A percentile compares a stretch with the other conserved stretches of the same genome.
Evolutionary conservation across 306 rosid species (phyloP).

Genomic region (Sechiopsis laciniata): DNA sequence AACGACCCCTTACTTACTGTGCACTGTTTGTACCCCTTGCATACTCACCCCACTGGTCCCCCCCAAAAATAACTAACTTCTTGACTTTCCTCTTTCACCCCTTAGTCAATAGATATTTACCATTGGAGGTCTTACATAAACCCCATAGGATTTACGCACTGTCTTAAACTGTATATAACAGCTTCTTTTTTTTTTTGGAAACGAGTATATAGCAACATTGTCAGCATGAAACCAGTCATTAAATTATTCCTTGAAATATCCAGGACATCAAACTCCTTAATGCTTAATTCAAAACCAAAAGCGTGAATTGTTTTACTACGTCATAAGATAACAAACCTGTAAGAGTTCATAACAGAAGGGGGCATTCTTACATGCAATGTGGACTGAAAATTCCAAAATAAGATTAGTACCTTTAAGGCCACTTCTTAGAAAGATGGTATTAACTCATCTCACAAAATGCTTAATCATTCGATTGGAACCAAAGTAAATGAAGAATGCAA

Average conservation of each 20-base stretch:
- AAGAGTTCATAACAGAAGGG: neutral
- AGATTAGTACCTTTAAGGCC: neutral
- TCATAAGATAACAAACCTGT: neutral
- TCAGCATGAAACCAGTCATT: neutral
- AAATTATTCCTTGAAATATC: neutral
- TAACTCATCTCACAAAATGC: constrained; percentile 1
- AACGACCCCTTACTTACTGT: too few species aligned
- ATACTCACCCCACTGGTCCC: too few species aligned
- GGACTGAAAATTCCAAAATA: neutral
- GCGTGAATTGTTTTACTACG: neutral
- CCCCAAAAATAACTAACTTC: too few species aligned
- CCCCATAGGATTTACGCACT: neutral
- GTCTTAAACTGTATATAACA: neutral
- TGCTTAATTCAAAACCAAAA: neutral
- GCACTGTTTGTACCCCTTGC: too few species aligned
- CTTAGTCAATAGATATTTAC: too few species aligned
- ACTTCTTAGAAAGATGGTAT: neutral
- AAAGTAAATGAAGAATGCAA: neutral
- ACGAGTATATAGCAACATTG: neutral
- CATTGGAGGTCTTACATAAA: neutral
- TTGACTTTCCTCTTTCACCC: too few species aligned
- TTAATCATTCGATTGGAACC: neutral
- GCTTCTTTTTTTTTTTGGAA: too few species aligned
- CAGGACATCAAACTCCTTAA: neutral
- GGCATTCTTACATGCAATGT: neutral